Base-by-base conservation (phyloP, 768 basidiomycete genomes). In the Chalciporus chontae region DNA sequence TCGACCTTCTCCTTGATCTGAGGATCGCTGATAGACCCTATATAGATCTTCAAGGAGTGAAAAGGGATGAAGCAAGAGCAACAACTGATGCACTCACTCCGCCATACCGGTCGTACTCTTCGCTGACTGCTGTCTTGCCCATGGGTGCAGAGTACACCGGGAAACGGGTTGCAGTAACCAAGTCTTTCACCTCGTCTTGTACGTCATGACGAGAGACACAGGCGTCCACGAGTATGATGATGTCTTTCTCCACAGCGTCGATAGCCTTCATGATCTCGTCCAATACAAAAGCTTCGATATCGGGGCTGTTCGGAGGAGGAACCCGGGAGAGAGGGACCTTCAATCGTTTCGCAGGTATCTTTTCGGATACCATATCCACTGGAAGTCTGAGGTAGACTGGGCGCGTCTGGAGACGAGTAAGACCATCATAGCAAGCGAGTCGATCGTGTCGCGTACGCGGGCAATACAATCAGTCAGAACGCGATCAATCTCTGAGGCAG, bases 341-440 rank as follows among this genome's bases (percentile, higher is more conserved):
- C 47, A 96, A 75, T 18, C 79, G 77, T 34, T 79, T 77, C 5
- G 80, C 68, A 0, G 90, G 77, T 14, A 94, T 83, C 61, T 84
- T 79, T 46, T 74, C 70, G 60, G 79, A 75, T 4, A 87, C 85
- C 45, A 95, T 72, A 64, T 97, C 88, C 5, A 85, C 94, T 1
- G 92, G 94, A 10, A 97, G 73, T 31, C 85, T 79, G 37, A 98
- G 69, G 62, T 98, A 98, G 29, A 88, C 90, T 0, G 94, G 94
- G 17, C 90, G 83, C 26, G 85, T 86, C 80, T 90, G 55, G 14
- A 32, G 5, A 19, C 3, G 18, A 6, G 23, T 60, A 13, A 57
- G 37, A 17, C 9, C 2, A 36, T 1, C 1, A 14, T 15, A 36
- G 21, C 23, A 21, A 36, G 14, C 38, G 4, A 3, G 9, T 21